Percentiles rank a stretch among this genome's conserved stretches.
Evolutionary conservation across 768 basidiomycete genomes (phyloP).

Genomic region (Rubroboletus satanas): DNA sequence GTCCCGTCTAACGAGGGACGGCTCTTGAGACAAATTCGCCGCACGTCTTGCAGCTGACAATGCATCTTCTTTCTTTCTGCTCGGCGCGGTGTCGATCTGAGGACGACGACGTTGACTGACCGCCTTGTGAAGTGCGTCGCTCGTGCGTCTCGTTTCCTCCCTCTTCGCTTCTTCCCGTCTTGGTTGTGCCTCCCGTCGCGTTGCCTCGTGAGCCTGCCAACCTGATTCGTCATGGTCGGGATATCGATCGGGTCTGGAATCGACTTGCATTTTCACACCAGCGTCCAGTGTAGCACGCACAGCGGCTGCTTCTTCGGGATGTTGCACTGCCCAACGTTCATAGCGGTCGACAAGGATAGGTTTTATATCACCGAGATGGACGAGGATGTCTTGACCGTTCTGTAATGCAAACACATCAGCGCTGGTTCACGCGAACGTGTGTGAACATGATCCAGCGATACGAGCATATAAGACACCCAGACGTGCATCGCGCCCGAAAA

Average conservation of each 20-base stretch:
- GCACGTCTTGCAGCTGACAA: constrained; percentile 25
- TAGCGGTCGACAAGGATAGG: constrained; percentile 58
- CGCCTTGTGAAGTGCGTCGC: constrained; percentile 35
- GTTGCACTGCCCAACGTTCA: constrained; percentile 52
- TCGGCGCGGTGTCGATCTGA: constrained; percentile 26
- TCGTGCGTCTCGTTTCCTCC: constrained; percentile 33
- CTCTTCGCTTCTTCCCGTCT: constrained; percentile 34
- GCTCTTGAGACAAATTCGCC: constrained; percentile 21
- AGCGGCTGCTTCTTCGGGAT: constrained; percentile 36
- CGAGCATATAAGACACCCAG: neutral
- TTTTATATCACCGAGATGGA: constrained; percentile 62
- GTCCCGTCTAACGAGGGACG: constrained; percentile 23
- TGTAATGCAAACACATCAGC: constrained; percentile 31
- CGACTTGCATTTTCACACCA: constrained; percentile 19
- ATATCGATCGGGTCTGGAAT: constrained; percentile 24
- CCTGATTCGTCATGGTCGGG: constrained; percentile 31
- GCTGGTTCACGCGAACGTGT: constrained; percentile 1
- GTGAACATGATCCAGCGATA: neutral
- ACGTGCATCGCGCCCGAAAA: neutral
- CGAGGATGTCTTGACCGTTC: constrained; percentile 76
- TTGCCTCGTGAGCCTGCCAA: constrained; percentile 31
- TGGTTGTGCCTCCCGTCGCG: constrained; percentile 28
- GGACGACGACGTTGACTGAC: constrained; percentile 22
- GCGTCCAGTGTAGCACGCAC: constrained; percentile 22
- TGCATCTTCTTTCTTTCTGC: constrained; percentile 32